Evolutionary conservation across 2,329 filamentous ascomycete genomes (phyloP), one percentile per base, ranked within the genome.

Genomic region (Neoscytalidium dimidiatum): DNA sequence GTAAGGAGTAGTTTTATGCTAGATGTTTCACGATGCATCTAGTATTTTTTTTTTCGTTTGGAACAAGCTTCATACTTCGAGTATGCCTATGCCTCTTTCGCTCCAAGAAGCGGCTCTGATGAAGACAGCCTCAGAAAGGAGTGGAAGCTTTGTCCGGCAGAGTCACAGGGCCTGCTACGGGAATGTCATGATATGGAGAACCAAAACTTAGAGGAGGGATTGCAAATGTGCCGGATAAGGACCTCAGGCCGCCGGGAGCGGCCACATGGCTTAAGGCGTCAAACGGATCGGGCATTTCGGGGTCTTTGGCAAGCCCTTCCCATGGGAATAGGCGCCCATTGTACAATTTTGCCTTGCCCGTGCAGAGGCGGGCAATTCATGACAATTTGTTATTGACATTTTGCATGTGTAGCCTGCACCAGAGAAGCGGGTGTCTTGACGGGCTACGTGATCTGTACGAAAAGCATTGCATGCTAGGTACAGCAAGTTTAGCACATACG

Each of bases 201-300:
- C 28, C 29, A 58, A 56, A 60, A 60, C 28, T 33, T 60, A 60
- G 56, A 60, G 56, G 56, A 29, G 38, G 56, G 13, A 21, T 23
- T 31, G 56, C 44, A 62, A 51, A 49, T n/a, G 58, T 26, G 43
- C 44, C 29, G 43, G 31, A 8, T 28, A 19, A 41, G 19, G 29
- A 21, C 43, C 46, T 49, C 31, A 6, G 44, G 58, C 58, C 58
- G 58, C 58, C 58, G 46, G 58, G 58, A 49, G 58, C 58, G 58
- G 58, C 7, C 58, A 17, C 21, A 61, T 31, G 43, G 52, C 43
- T 29, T 31, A 62, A 38, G 56, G 56, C 56, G 56, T 60, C 56
- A 46, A 60, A n/a, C 13, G 56, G 38, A 29, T 46, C n/a, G 56
- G 56, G 17, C 46, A 33, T 60, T 60, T 44, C 28, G 56, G 56